Evolutionary conservation across 495 filamentous ascomycete species (phyloP), one percentile per base, ranked within the genome.

Genomic region (Aspergillus biplanus): DNA sequence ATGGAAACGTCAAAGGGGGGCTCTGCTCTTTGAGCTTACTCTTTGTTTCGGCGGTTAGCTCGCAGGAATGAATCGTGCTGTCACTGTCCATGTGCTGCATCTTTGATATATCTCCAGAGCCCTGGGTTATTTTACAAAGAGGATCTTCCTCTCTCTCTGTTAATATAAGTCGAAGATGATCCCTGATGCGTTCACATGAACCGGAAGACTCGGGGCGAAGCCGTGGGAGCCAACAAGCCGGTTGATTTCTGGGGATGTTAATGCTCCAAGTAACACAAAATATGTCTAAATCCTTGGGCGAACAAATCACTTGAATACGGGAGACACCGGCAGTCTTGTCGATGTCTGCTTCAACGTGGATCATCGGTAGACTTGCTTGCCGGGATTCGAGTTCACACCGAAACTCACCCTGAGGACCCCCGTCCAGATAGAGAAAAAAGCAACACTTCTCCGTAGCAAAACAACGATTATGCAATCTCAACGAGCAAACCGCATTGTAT

Each of bases 361-460:
- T 69, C 8, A 56, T 62, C 6, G 70, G 65, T 16, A 73, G 33
- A 6, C 49, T 35, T 5, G 32, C 49, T 1, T 53, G 27, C 6
- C 61, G 42, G 0, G 65, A 21, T 1, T 64, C 62, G 5, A 78
- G 42, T 13, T 69, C 54, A 57, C 62, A 69, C 6, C 31, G 53
- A 44, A 68, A 79, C 12, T 63, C 63, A 6, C 73, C 74, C 0
- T 73, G 67, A 16, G 78, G 78, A 0, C 75, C 78, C 12, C 76
- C 76, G 34, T 75, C 62, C 6, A 80, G 31, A 50, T 69, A 61
- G 16, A 80, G 53, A 12, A 35, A 47, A 31, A 79, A 66, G 11
- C 67, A 69, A 34, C 76, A 78, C 39, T 65, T 69, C 21, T 80
- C 71, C 11, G 74, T 64, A 67, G 70, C 77, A 50, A 80, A 71